Percentiles rank a stretch among this genome's conserved stretches.
These are phyloP conservation scores for Brassica nigra DNA, from an alignment of 345 rosid species.

Conservation along the genomic window DNA sequence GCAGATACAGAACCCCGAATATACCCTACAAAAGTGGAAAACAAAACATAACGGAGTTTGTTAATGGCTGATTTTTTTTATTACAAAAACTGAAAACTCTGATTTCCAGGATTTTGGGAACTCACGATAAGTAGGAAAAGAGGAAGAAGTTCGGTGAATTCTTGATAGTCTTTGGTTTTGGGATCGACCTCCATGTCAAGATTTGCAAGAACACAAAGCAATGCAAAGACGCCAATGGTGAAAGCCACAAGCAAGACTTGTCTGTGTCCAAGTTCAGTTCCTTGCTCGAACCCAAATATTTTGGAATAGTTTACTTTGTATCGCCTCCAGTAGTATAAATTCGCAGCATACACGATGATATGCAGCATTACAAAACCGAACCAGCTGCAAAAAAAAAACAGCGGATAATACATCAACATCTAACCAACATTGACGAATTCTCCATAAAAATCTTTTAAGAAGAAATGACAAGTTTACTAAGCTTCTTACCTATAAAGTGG, in stretches of 20 bases:
- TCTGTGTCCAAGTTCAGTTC: slow-evolving; percentile 36
- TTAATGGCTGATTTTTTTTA: neutral
- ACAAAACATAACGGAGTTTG: slow-evolving; percentile 8
- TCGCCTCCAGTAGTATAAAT: slow-evolving; percentile 49
- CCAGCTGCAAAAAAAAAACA: slow-evolving; percentile 38
- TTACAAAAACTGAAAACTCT: neutral
- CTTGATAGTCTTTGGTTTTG: slow-evolving; percentile 36
- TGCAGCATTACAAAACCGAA: slow-evolving; percentile 52
- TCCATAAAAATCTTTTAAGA: neutral
- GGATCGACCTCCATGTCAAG: slow-evolving; percentile 48
- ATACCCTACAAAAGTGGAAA: slow-evolving; percentile 21
- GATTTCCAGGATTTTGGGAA: neutral
- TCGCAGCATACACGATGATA: slow-evolving; percentile 44
- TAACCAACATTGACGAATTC: neutral
- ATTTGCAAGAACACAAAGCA: neutral
- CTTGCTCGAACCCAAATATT: slow-evolving; percentile 45
- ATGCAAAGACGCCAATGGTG: slow-evolving; percentile 40
- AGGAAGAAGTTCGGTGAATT: slow-evolving; percentile 34
- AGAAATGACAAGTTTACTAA: neutral
- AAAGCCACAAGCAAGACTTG: slow-evolving; percentile 50
- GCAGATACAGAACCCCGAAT: slow-evolving; percentile 26
- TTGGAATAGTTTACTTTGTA: slow-evolving; percentile 48
- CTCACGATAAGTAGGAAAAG: slow-evolving; percentile 42
- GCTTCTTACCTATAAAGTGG: slow-evolving; percentile 62
- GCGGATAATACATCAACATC: neutral